Conservation (phyloP, 2,329 filamentous ascomycete genomes). For the Epichloe festucae region DNA sequence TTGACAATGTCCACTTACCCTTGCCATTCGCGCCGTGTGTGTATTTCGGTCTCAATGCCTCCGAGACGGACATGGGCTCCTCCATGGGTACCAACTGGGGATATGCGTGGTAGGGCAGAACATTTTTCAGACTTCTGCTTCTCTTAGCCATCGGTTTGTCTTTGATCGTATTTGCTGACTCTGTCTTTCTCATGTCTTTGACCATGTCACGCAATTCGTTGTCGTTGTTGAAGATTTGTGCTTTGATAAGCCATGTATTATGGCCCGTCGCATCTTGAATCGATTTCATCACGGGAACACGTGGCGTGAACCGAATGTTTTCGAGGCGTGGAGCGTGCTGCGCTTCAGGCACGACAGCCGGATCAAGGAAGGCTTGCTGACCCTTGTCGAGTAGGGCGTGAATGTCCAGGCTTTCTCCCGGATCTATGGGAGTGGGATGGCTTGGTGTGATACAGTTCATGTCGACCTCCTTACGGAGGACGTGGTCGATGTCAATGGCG, state of each 20-base stretch:
- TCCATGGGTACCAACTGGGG: slow-evolving; percentile 21
- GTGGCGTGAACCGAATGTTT: slow-evolving; percentile 52
- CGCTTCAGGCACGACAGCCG: slow-evolving; percentile 42
- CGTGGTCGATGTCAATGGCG: slow-evolving; percentile 86
- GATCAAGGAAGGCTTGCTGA: slow-evolving; percentile 53
- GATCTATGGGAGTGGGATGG: slow-evolving; percentile 63
- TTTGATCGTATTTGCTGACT: slow-evolving; percentile 11
- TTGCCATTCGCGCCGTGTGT: slow-evolving; percentile 12
- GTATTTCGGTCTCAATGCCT: slow-evolving; percentile 17
- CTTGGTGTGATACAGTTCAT: slow-evolving; percentile 95
- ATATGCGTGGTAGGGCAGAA: slow-evolving; percentile 25
- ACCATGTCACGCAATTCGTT: slow-evolving; percentile 62
- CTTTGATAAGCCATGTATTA: slow-evolving; percentile 57
- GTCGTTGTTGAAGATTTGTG: slow-evolving; percentile 69
- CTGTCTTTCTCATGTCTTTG: slow-evolving; percentile 38
- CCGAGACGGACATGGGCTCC: slow-evolving; percentile 23
- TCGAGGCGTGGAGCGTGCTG: slow-evolving; percentile 43
- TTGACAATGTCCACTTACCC: slow-evolving; percentile 15
- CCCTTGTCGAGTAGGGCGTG: slow-evolving; percentile 62
- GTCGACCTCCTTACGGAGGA: slow-evolving; percentile 94
- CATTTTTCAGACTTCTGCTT: slow-evolving; percentile 14
- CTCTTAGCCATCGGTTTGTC: slow-evolving; percentile 13
- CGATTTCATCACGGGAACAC: slow-evolving; percentile 67
- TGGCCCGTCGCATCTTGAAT: slow-evolving; percentile 37
- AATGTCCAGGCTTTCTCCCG: slow-evolving; percentile 82